Evolutionary conservation across 129 eudicot genomes (phyloP), one percentile per base, ranked within the genome.

Genomic region (Lonicera japonica): DNA sequence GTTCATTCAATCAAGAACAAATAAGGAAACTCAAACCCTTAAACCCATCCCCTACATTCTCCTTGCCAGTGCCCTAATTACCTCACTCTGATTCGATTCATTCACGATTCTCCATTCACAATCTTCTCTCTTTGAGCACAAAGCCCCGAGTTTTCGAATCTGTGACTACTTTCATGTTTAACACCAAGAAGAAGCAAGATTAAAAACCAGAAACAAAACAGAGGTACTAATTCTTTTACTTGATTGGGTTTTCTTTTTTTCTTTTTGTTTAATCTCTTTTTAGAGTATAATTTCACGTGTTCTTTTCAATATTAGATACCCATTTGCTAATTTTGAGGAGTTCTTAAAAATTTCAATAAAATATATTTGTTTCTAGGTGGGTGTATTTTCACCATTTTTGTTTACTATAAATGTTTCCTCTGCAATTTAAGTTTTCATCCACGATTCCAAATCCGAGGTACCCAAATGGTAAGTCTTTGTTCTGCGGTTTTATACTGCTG

Each of bases 141-240:
- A 29, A 29, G 36, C 36, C 36, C 36, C 6, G 36, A 29, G 36
- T 1, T 29, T 29, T 6, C 36, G 6, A 29, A 29, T 29, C 36
- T 29, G 36, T 29, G 4, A 29, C 36, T 29, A 11, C 6, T 10
- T 45, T 50, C 55, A 50, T 50, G 21, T 50, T 2, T 4, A 6
- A 9, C 20, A 50, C 9, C 2, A 40, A 41, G 57, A 3, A 36
- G 25, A 60, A 48, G 13, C n/a, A 13, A 24, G 11, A 29, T 29
- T 36, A 56, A 22, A 24, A 1, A 11, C 22, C 15, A 39, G 41
- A 40, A 43, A 21, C 55, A 47, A 66, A 56, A 25, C 5, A 8
- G 25, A 61, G 82, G 82, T 77, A 71, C 21, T 13, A 16, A 1
- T 20, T 56, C 7, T 14, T 59, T 40, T 20, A 8, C 22, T 48